phyloP scores from a whole-genome alignment of 345 rosid species.

The Salix caprea region DNA sequence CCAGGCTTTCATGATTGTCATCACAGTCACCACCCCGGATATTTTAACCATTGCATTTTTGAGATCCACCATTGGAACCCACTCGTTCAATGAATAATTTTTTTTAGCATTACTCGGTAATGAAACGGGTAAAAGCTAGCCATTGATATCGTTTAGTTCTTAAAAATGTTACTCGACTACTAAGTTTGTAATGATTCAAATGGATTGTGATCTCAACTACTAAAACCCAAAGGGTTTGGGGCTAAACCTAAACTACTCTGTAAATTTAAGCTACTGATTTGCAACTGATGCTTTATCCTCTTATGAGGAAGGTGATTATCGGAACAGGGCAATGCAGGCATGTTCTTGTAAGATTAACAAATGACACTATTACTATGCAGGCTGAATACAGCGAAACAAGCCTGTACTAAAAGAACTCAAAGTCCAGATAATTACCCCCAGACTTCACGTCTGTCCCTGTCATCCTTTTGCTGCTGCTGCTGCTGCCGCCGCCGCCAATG shows the following conservation, averaged over 20 bases:
- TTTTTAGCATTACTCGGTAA: not conserved
- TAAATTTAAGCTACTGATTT: conserved; percentile 14
- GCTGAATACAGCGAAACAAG: conserved; percentile 21
- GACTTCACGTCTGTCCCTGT: conserved; percentile 64
- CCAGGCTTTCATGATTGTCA: not conserved
- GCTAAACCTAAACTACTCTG: not conserved
- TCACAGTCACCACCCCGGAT: not conserved
- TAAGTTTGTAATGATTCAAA: not conserved
- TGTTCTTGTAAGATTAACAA: conserved; percentile 20
- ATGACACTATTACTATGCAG: conserved; percentile 17
- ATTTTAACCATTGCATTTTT: not conserved
- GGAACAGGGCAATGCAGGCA: conserved; percentile 4
- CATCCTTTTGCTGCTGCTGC: conserved; percentile 69
- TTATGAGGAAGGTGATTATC: conserved; percentile 5
- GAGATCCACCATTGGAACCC: not conserved
- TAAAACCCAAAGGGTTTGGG: not conserved
- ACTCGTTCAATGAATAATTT: not conserved
- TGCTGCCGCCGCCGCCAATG: conserved; percentile 69
- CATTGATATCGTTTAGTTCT: not conserved
- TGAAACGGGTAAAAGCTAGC: not conserved
- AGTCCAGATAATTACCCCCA: conserved; percentile 91
- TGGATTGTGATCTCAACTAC: not conserved
- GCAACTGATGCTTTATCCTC: conserved; percentile 2
- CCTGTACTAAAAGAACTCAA: conserved; percentile 75
- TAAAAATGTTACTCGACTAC: not conserved